Conservation (phyloP, 768 basidiomycete species). For the Lentinula boryana region DNA sequence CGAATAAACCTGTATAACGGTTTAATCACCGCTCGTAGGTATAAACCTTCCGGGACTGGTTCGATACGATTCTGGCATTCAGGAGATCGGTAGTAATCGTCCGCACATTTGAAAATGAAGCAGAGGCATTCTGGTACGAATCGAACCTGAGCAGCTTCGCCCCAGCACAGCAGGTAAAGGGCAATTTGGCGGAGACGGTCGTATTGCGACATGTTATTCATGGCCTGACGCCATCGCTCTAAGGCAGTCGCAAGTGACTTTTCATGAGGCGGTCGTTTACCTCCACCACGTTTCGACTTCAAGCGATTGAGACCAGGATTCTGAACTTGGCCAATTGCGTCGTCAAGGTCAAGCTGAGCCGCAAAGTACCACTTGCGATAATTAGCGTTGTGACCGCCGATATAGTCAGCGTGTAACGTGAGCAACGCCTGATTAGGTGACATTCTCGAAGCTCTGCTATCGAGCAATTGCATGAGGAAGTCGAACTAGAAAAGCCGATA, state of each 20-base stretch:
- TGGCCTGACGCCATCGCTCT: constrained; percentile 93
- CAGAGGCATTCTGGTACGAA: constrained; percentile 96
- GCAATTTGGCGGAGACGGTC: constrained; percentile 96
- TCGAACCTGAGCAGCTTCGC: constrained; percentile 95
- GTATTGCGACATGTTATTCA: constrained; percentile 99
- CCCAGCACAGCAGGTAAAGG: constrained; percentile 93
- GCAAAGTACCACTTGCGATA: constrained; percentile 99
- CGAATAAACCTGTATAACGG: constrained; percentile 95
- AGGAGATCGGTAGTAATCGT: constrained; percentile 98
- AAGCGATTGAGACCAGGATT: constrained; percentile 87
- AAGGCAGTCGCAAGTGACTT: constrained; percentile 76
- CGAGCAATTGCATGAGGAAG: constrained; percentile 95
- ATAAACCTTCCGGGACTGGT: constrained; percentile 93
- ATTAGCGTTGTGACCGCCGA: constrained; percentile 96
- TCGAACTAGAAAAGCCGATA: constrained; percentile 60
- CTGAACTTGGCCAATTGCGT: constrained; percentile 88
- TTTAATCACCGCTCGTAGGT: constrained; percentile 84
- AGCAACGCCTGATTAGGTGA: constrained; percentile 91
- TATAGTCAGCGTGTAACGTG: constrained; percentile 97
- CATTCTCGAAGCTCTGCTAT: constrained; percentile 96
- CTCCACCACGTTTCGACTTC: constrained; percentile 54
- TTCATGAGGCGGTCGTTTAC: constrained; percentile 46
- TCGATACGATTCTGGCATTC: constrained; percentile 93
- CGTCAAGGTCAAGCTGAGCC: constrained; percentile 96
- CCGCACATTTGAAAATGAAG: constrained; percentile 99